Percentiles rank a stretch among this genome's conserved stretches.
Conservation (phyloP, 768 basidiomycete genomes). For the Tulasnella sp. region DNA sequence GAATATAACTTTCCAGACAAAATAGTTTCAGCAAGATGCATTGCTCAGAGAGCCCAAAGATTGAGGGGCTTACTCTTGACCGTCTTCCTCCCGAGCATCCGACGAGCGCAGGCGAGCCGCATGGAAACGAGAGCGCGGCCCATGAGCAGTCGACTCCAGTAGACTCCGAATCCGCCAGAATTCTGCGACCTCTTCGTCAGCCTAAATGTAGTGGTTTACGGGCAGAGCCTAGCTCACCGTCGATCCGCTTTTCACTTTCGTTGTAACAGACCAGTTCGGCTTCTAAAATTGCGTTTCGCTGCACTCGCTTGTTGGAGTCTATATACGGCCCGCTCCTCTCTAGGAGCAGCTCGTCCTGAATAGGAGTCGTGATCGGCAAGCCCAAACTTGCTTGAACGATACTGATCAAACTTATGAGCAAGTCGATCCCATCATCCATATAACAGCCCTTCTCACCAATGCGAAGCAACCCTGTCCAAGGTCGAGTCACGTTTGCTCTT, state of each 20-base stretch:
- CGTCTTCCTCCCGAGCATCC: conserved; percentile 1
- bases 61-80: not conserved
- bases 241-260: conserved; percentile 47
- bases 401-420: conserved; percentile 28
- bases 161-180: conserved; percentile 67
- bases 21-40: not conserved
- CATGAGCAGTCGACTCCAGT: conserved; percentile 49
- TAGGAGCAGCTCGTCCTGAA: not conserved
- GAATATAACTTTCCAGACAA: conserved; percentile 11
- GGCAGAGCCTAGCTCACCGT: conserved; percentile 44
- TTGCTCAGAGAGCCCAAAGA: not conserved
- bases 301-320: not conserved
- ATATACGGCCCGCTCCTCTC: conserved; percentile 12
- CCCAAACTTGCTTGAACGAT: conserved; percentile 57
- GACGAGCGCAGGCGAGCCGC: not conserved
- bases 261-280: conserved; percentile 88
- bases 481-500: conserved; percentile 85
- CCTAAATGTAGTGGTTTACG: not conserved
- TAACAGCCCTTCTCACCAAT: conserved; percentile 33
- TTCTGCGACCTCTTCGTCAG: conserved; percentile 37
- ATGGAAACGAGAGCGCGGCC: conserved; percentile 35
- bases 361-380: conserved; percentile 28
- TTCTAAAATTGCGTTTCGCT: conserved; percentile 46
- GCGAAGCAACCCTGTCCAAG: conserved; percentile 60
- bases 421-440: not conserved